phyloP scores from a whole-genome alignment of 108 stramenopile species.

The Asterionellopsis glacialis region DNA sequence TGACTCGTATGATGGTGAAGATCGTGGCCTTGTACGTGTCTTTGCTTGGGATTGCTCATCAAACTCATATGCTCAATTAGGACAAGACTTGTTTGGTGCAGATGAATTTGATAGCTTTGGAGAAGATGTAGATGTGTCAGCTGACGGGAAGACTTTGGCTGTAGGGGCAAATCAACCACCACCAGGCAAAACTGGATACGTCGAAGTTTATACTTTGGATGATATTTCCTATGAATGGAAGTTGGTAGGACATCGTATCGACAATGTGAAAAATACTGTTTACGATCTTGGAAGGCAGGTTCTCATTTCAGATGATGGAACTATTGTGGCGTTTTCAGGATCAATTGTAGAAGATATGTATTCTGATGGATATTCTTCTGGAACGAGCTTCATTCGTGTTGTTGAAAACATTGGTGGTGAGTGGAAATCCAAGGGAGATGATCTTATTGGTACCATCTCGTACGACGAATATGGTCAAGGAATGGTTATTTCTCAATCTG shows the following conservation, averaged over 20 bases:
- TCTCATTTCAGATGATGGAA: conserved; percentile 10
- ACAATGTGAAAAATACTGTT: neutral
- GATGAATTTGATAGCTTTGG: conserved; percentile 14
- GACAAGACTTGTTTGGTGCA: conserved; percentile 17
- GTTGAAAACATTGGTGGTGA: conserved; percentile 2
- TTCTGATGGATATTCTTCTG: neutral
- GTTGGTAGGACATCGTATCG: conserved; percentile 5
- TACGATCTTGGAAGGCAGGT: conserved; percentile 16
- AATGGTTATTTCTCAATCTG: neutral
- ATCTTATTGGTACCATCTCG: conserved; percentile 11
- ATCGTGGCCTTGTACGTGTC: conserved; percentile 14
- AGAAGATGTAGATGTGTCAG: conserved; percentile 8
- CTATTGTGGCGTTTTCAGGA: conserved; percentile 7
- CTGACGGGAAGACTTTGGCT: conserved; percentile 10
- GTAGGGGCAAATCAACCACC: conserved; percentile 22
- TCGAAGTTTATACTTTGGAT: conserved; percentile 10
- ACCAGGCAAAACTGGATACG: conserved; percentile 18
- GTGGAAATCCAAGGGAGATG: conserved; percentile 14
- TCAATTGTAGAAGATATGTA: conserved; percentile 3
- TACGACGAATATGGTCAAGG: conserved; percentile 11
- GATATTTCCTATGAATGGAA: neutral
- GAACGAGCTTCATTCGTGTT: conserved; percentile 4
- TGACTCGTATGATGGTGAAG: conserved; percentile 15
- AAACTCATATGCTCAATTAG: conserved; percentile 6
- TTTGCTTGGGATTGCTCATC: conserved; percentile 11